phyloP scores from a whole-genome alignment of 441 rosid genomes.

The Jatropha multifida region DNA sequence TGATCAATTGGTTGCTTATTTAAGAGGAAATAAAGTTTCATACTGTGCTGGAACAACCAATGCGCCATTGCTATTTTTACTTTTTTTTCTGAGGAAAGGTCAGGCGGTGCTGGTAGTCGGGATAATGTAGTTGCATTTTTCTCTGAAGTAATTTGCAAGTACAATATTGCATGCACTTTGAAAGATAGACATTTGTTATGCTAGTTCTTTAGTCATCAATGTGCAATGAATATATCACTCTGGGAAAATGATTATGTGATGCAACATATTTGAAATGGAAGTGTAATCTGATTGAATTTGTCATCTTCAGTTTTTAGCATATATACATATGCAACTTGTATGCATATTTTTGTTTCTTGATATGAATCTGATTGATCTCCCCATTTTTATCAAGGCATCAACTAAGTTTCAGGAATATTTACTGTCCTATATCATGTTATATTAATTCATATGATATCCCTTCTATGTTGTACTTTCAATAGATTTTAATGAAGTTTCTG shows the following conservation, averaged over 20 bases:
- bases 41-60: background rate
- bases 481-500: slow-evolving; percentile 15
- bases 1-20: background rate
- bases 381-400: background rate
- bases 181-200: background rate
- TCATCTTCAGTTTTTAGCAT: background rate
- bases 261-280: background rate
- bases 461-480: background rate
- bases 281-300: background rate
- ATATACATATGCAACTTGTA: background rate
- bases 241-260: background rate
- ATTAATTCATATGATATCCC: background rate
- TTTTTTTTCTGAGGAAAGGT: background rate
- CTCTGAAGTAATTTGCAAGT: background rate
- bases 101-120: background rate
- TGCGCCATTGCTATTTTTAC: background rate
- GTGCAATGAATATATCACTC: background rate
- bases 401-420: background rate
- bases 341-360: background rate
- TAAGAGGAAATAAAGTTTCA: background rate
- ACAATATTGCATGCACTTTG: background rate
- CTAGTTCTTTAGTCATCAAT: background rate
- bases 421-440: background rate
- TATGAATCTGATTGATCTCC: background rate
- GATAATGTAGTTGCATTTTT: background rate